Evolutionary conservation across 2,329 filamentous ascomycete genomes (phyloP).

Genomic region (Aspergillus floridensis): DNA sequence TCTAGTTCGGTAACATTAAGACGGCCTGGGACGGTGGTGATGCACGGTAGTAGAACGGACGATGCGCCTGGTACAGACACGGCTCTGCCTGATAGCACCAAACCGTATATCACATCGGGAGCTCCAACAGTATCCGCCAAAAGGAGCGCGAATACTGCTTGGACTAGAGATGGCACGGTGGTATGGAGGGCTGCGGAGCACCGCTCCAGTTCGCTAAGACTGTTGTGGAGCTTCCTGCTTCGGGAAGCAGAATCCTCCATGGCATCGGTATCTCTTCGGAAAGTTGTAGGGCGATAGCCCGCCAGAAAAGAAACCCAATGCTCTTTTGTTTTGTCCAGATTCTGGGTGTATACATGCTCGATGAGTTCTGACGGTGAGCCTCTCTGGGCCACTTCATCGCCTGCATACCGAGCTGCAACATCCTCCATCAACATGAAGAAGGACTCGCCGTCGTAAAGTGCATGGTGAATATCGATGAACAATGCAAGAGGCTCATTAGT

Average conservation of each 20-base stretch:
- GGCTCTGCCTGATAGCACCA: slow-evolving; percentile 34
- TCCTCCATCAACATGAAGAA: slow-evolving; percentile 36
- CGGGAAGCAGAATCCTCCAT: slow-evolving; percentile 13
- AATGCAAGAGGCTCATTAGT: slow-evolving; percentile 19
- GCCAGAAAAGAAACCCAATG: slow-evolving; percentile 28
- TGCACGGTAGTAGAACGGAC: slow-evolving; percentile 35
- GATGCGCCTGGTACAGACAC: slow-evolving; percentile 31
- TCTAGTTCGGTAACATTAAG: slow-evolving; percentile 23
- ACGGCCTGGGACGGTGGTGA: slow-evolving; percentile 39
- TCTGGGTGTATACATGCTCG: slow-evolving; percentile 26
- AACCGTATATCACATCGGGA: slow-evolving; percentile 34
- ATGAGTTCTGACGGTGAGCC: slow-evolving; percentile 26
- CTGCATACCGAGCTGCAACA: slow-evolving; percentile 27
- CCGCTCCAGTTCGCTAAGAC: slow-evolving; percentile 27
- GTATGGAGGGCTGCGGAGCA: slow-evolving; percentile 27
- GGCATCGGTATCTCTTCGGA: slow-evolving; percentile 8
- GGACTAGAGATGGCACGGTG: slow-evolving; percentile 32
- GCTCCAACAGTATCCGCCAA: slow-evolving; percentile 28
- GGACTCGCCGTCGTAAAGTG: slow-evolving; percentile 38
- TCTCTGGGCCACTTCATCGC: slow-evolving; percentile 11
- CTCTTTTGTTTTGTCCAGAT: slow-evolving; percentile 24
- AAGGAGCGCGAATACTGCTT: slow-evolving; percentile 35
- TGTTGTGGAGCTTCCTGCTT: slow-evolving; percentile 15
- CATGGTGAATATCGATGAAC: slow-evolving; percentile 37
- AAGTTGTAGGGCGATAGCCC: slow-evolving; percentile 23